Percentiles rank a stretch among this genome's conserved stretches.
These are phyloP conservation scores for Macadamia integrifolia DNA, from an alignment of 164 flowering plant species.

Conservation along the genomic window DNA sequence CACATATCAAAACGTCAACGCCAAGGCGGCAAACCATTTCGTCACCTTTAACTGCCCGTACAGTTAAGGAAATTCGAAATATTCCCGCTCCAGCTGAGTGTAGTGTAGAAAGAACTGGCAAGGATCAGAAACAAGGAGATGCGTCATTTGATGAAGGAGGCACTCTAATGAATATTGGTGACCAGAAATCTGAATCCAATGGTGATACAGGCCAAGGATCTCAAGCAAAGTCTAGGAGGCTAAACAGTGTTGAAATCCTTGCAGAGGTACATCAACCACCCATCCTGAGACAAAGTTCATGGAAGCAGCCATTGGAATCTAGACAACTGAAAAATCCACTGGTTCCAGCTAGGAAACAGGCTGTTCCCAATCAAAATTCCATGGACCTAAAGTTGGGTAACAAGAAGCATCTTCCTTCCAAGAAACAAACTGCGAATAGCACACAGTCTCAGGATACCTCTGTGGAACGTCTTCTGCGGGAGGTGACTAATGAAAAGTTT, in stretches of 20 bases:
- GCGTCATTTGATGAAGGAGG: conserved; percentile 31
- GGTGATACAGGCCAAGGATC: conserved; percentile 41
- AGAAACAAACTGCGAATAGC: conserved; percentile 23
- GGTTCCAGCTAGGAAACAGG: conserved; percentile 30
- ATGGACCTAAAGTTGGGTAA: conserved; percentile 37
- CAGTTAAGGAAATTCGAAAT: background rate
- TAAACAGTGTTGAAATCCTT: conserved; percentile 32
- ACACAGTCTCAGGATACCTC: conserved; percentile 54
- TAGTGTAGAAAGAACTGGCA: background rate
- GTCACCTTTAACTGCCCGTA: conserved; percentile 24
- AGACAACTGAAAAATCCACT: conserved; percentile 37
- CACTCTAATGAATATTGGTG: conserved; percentile 32
- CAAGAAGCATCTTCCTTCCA: conserved; percentile 38
- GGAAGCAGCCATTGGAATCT: conserved; percentile 51
- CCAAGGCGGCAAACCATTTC: conserved; percentile 53
- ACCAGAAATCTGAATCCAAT: conserved; percentile 41
- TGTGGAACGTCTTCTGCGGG: conserved; percentile 68
- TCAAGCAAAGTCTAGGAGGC: conserved; percentile 37
- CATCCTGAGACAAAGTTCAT: conserved; percentile 43
- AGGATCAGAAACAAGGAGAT: conserved; percentile 42
- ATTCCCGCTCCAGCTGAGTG: background rate
- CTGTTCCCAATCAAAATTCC: conserved; percentile 29
- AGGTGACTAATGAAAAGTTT: conserved; percentile 73
- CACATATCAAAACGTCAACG: conserved; percentile 44
- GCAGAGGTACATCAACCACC: conserved; percentile 28